A percentile compares a stretch with the other conserved stretches of the same genome.
phyloP scores from a whole-genome alignment of 2,329 filamentous ascomycete species.

The Talaromyces sp. region DNA sequence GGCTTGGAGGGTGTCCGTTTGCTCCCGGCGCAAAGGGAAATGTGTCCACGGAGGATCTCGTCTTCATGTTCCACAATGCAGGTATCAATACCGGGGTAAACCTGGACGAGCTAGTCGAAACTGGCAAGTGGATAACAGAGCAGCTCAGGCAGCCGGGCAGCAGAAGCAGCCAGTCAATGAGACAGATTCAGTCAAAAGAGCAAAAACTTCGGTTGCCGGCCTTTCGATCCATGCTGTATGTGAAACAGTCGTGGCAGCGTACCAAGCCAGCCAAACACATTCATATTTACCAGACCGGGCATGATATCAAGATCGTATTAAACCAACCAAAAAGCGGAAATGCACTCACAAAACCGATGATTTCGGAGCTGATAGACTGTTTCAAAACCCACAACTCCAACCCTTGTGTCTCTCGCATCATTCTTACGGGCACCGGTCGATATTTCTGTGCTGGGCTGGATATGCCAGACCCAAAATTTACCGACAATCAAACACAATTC shows the following conservation, averaged over 20 bases:
- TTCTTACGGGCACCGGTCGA: constrained; percentile 30
- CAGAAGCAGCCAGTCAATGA: constrained; percentile 20
- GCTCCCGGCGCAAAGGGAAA: constrained; percentile 82
- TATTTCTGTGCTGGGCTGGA: constrained; percentile 42
- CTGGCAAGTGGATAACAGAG: constrained; percentile 66
- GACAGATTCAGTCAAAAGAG: not conserved
- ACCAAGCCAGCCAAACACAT: constrained; percentile 16
- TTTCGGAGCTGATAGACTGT: constrained; percentile 22
- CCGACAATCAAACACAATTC: constrained; percentile 16
- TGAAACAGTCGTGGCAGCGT: constrained; percentile 1
- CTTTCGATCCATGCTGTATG: constrained; percentile 2
- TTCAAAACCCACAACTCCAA: constrained; percentile 22
- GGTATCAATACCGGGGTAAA: constrained; percentile 71
- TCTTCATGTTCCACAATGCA: constrained; percentile 57
- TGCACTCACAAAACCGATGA: constrained; percentile 32
- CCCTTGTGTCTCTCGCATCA: constrained; percentile 27
- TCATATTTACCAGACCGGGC: constrained; percentile 23
- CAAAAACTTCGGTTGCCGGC: not conserved
- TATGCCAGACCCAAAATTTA: constrained; percentile 16
- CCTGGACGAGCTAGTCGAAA: constrained; percentile 54
- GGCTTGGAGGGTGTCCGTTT: constrained; percentile 79
- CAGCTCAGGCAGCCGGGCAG: constrained; percentile 64
- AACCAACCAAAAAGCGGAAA: constrained; percentile 36
- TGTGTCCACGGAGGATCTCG: constrained; percentile 76
- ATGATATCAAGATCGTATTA: constrained; percentile 26